Evolutionary conservation across 306 rosid species (phyloP).

Genomic region (Malus orientalis): DNA sequence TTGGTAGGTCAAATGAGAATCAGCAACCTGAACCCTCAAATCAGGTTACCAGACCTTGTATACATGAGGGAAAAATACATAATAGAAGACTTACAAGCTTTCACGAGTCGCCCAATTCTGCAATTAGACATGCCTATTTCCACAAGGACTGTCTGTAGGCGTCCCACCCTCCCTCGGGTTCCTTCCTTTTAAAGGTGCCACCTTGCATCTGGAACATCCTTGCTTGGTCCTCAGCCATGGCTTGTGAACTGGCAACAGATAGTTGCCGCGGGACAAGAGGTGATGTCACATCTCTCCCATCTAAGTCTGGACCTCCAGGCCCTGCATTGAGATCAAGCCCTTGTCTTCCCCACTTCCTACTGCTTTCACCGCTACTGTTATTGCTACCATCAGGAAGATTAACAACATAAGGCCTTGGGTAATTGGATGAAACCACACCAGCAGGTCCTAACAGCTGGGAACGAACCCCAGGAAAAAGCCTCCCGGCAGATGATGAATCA

Average conservation of each 20-base stretch:
- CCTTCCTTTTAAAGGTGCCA: conserved; percentile 58
- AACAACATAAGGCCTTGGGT: conserved; percentile 49
- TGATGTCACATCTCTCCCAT: conserved; percentile 48
- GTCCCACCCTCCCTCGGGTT: conserved; percentile 72
- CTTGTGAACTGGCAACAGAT: conserved; percentile 53
- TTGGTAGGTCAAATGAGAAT: not conserved
- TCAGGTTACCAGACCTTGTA: conserved; percentile 18
- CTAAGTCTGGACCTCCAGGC: conserved; percentile 54
- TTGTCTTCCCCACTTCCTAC: conserved; percentile 59
- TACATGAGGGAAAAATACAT: conserved; percentile 26
- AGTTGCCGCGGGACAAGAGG: conserved; percentile 41
- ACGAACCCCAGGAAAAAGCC: conserved; percentile 50
- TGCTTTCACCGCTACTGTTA: conserved; percentile 37
- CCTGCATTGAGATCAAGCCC: conserved; percentile 73
- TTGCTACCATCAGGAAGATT: conserved; percentile 46
- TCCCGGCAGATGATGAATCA: conserved; percentile 53
- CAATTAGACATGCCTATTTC: conserved; percentile 29
- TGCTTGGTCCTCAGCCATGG: conserved; percentile 44
- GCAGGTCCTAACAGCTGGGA: conserved; percentile 56
- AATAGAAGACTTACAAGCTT: conserved; percentile 43
- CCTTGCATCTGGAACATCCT: conserved; percentile 45
- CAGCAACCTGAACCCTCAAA: conserved; percentile 3
- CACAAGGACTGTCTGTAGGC: conserved; percentile 54
- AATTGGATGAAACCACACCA: conserved; percentile 45
- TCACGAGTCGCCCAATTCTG: conserved; percentile 16